A percentile compares a stretch with the other conserved stretches of the same genome.
phyloP scores from a whole-genome alignment of 495 filamentous ascomycete genomes.

The Tricharina praecox region DNA sequence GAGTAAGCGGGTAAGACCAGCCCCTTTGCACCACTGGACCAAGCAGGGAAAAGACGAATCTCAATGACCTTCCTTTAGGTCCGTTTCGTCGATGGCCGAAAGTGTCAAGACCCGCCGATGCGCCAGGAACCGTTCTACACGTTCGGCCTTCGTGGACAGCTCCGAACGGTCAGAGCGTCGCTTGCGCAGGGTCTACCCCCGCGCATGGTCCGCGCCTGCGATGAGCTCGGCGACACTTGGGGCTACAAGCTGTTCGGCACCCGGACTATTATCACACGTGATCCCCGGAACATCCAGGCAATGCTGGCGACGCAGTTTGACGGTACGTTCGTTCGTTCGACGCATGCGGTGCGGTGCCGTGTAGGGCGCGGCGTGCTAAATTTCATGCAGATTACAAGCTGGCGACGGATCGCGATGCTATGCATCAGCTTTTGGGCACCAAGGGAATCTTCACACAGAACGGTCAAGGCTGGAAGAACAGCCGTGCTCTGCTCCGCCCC shows the following conservation, averaged over 20 bases:
- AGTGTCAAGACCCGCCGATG: constrained; percentile 10
- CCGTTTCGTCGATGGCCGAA: constrained; percentile 4
- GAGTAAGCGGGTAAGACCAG: neutral
- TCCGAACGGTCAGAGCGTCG: constrained; percentile 6
- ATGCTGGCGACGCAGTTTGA: constrained; percentile 64
- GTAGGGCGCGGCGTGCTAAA: neutral
- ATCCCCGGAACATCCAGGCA: constrained; percentile 46
- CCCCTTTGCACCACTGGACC: neutral
- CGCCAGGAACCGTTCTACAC: constrained; percentile 6
- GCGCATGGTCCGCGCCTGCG: constrained; percentile 3
- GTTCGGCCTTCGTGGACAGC: constrained; percentile 10
- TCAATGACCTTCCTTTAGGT: too few relatives aligned
- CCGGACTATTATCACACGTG: constrained; percentile 26
- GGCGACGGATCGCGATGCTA: constrained; percentile 25
- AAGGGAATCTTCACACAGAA: constrained; percentile 42
- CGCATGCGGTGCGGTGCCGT: neutral
- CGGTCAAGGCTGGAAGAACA: constrained; percentile 36
- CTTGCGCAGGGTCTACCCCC: constrained; percentile 10
- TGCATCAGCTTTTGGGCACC: constrained; percentile 31
- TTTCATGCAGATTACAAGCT: constrained; percentile 21
- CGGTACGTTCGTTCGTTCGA: constrained; percentile 32
- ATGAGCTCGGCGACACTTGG: constrained; percentile 12
- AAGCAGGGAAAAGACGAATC: too few relatives aligned
- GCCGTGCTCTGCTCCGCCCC: constrained; percentile 38
- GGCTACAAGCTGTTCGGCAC: constrained; percentile 19